Evolutionary conservation across 257 asterid species (phyloP).

Genomic region (Mitragyna speciosa): DNA sequence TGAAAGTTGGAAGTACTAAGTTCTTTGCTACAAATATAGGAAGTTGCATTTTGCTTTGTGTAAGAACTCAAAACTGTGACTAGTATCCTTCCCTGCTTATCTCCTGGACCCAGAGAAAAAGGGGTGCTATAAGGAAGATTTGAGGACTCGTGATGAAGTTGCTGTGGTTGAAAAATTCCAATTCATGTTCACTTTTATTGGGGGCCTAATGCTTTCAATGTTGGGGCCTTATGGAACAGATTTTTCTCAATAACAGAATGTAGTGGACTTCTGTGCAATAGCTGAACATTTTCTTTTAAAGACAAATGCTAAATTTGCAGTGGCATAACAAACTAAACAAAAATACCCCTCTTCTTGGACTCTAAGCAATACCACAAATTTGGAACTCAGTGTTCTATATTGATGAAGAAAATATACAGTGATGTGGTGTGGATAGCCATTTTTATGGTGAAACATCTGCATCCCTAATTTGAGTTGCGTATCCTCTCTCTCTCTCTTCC

Average conservation of each 20-base stretch:
- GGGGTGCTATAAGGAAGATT: not conserved
- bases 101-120: conserved; percentile 1
- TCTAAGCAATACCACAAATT: not conserved
- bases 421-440: not conserved
- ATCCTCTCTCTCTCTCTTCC: no score
- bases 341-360: not conserved
- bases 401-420: not conserved
- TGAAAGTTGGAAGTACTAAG: conserved; percentile 42
- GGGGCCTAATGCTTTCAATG: not conserved
- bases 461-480: not conserved
- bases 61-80: not conserved
- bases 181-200: not conserved
- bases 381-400: not conserved
- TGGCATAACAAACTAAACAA: not conserved
- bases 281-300: no score
- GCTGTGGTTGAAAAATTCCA: not conserved
- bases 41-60: not conserved
- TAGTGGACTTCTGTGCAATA: no score
- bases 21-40: conserved; percentile 45
- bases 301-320: not conserved
- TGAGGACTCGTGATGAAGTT: not conserved
- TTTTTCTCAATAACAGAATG: not conserved
- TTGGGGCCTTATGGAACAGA: no score
- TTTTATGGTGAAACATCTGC: not conserved
- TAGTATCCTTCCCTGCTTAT: not conserved